Base-by-base conservation (phyloP, 805 yeast genomes). In the Dipodascopsis tothii region DNA sequence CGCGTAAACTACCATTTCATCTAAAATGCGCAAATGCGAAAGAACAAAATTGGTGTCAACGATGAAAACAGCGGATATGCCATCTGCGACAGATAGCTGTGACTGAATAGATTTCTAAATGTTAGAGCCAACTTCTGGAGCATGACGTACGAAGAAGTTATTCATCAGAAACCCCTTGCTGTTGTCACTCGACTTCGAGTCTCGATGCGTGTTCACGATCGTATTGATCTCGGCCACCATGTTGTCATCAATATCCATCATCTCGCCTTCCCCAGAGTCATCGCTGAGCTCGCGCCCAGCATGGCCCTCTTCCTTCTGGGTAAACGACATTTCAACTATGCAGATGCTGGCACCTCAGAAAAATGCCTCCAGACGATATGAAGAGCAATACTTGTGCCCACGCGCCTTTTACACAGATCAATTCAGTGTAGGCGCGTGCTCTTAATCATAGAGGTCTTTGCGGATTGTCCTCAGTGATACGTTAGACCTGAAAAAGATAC, bases 21-120 rank as follows among this genome's bases (percentile, higher is more conserved):
- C 77, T 5, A 87, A 51, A 1, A 84, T 62, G 17, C 66, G 60
- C 35, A 85, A 61, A 58, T 86, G 87, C 1, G 86, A 75, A 2
- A 88, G 62, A 11, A 84, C 67, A 58, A 88, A 84, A 58, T 88
- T 88, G 2, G 96, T 88, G 59, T 88, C 96, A 0, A 85, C 67
- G 0, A 87, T 79, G 34, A 53, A 46, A 5, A 52, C 20, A 36
- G 30, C 2, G 50, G 43, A 21, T 14, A 18, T 2, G 30, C 45
- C 18, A 44, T 18, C 14, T 14, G 30, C 11, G 14, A 25, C 14
- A 9, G 30, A 25, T 9, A 25, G 30, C 14, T 25, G 30, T 33
- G 36, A 33, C 36, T 33, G 20, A 11, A 16, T 18, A 11, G 22
- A 11, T 7, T 16, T 33, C 36, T 16, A 18, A 16, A 9, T 7